Evolutionary conservation across 805 yeast species (phyloP).

Genomic region (Pichia cabralensis): DNA sequence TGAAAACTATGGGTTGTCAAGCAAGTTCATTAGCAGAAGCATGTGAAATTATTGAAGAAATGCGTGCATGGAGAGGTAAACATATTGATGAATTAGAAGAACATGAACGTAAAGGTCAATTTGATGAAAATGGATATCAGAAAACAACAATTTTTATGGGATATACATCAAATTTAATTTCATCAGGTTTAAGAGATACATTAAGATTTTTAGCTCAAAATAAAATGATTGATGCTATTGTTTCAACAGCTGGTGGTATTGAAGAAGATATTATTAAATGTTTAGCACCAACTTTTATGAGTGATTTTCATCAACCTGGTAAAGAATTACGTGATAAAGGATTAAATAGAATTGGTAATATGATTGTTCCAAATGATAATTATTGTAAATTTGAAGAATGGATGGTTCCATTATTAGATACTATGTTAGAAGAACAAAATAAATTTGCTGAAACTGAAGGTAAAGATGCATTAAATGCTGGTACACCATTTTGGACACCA

Average conservation of each 20-base stretch:
- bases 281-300: constrained; percentile 91
- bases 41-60: constrained; percentile 83
- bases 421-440: constrained; percentile 82
- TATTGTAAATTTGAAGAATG: constrained; percentile 97
- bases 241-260: constrained; percentile 96
- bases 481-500: constrained; percentile 84
- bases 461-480: constrained; percentile 50
- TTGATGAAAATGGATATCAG: constrained; percentile 69
- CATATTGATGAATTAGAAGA: constrained; percentile 60
- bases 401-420: constrained; percentile 91
- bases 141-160: constrained; percentile 91
- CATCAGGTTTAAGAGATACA: constrained; percentile 90
- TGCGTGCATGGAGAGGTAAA: constrained; percentile 90
- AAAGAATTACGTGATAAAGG: constrained; percentile 82
- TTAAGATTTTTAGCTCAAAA: constrained; percentile 83
- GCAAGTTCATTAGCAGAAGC: constrained; percentile 81
- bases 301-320: constrained; percentile 82
- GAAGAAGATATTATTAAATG: constrained; percentile 97
- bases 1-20: constrained; percentile 97
- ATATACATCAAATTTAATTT: constrained; percentile 89
- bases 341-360: constrained; percentile 94
- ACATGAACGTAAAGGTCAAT: constrained; percentile 62
- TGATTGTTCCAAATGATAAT: constrained; percentile 95
- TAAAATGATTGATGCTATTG: constrained; percentile 90
- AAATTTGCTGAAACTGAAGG: constrained; percentile 47